These are phyloP conservation scores for Beta corolliflora DNA, from an alignment of 179 eudicot genomes.

Conservation along the genomic window DNA sequence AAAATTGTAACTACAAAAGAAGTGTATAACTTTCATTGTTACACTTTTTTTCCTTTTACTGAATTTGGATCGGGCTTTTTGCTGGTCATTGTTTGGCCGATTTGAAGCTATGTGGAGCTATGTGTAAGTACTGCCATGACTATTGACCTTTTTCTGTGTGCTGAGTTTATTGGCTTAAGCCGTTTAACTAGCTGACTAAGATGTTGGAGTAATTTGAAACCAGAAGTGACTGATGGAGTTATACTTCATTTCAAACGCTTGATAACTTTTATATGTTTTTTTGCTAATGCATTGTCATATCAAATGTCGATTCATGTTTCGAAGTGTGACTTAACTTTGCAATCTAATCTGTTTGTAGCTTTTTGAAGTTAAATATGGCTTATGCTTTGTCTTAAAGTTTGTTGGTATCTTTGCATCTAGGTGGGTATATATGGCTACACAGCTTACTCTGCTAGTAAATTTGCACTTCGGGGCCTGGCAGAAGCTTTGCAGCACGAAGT, in stretches of 20 bases:
- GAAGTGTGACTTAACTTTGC: not conserved
- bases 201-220: not conserved
- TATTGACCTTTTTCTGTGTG: not conserved
- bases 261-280: not conserved
- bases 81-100: not conserved
- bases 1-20: no score
- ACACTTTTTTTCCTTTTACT: not conserved
- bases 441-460: conserved; percentile 96
- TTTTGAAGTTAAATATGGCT: not conserved
- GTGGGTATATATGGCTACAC: conserved; percentile 97
- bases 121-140: not conserved
- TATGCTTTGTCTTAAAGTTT: not conserved
- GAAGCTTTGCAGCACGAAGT: conserved; percentile 95
- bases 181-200: not conserved
- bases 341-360: not conserved
- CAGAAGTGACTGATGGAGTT: not conserved
- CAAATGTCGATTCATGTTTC: not conserved
- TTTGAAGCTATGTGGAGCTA: not conserved
- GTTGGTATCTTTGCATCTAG: conserved; percentile 31
- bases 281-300: not conserved
- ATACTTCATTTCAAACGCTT: not conserved
- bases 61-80: not conserved
- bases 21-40: not conserved
- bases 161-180: not conserved
- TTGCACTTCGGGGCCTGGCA: conserved; percentile 92